Evolutionary conservation across 345 rosid species (phyloP), one percentile per base, ranked within the genome.

Genomic region (Eucalyptus polyanthemos): DNA sequence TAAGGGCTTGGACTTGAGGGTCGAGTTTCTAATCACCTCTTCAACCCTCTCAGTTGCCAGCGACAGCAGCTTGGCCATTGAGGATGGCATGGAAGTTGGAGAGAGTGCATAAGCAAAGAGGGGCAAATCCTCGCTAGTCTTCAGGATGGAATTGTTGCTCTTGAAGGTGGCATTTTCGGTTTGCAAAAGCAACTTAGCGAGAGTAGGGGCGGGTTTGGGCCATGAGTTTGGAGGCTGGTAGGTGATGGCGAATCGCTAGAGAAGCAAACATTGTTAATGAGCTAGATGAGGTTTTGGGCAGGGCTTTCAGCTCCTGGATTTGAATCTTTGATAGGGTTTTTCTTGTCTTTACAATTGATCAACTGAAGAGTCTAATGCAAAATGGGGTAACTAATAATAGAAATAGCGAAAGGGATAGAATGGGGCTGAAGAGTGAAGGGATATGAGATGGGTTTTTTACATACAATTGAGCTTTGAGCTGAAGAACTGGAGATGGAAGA

Each of bases 41-140:
- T 19, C 10, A 53, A 53, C 56, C 56, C 24, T 51, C 21, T 50
- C 3, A 2, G 1, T 50, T 50, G 1, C 0, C 1, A 4, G 3
- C 0, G 2, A 0, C 9, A 1, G 54, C 54, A 51, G 2, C 29
- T 60, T 6, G 31, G 67, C 15, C 7, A 27, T 11, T 29, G 67
- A 5, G 4, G 27, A 51, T 60, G 4, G 67, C 14, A 11, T 3
- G 15, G 31, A 60, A 60, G 31, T 27, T 25, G 4, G 31, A 60
- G 67, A 11, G 67, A 27, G 7, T 4, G 0, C 31, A 29, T 31
- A 4, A 8, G 67, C 67, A 12, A 60, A 6, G 67, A 11, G 15
- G 31, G n/a, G 1, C n/a, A 60, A 27, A 60, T 60, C 67, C 67
- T 12, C 2, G 7, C 31, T 5, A 11, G n/a, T 60, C 14, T 60